phyloP scores from a whole-genome alignment of 73 alveolate genomes.

The Effrenium voratum region DNA sequence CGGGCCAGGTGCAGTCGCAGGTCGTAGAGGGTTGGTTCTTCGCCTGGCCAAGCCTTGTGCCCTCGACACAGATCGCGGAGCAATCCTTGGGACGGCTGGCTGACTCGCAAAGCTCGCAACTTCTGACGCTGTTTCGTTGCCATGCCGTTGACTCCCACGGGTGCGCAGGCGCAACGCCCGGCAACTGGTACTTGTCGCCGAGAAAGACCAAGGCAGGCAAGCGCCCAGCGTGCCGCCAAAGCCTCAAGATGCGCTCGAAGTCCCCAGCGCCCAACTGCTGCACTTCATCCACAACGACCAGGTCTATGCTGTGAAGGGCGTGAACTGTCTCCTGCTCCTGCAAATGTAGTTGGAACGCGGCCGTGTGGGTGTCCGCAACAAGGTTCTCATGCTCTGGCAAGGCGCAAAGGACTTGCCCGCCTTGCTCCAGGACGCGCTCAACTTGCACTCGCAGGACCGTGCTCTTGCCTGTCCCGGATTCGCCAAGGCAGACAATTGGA shows the following conservation, averaged over 20 bases:
- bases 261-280: neutral
- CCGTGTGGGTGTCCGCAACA: neutral
- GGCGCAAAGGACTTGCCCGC: neutral
- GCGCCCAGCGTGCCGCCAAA: neutral
- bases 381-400: neutral
- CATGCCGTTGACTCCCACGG: neutral
- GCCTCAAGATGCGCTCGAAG: neutral
- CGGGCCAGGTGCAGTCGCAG: neutral
- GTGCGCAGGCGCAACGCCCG: neutral
- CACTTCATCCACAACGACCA: neutral
- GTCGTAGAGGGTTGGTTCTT: neutral
- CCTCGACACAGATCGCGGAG: neutral
- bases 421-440: neutral
- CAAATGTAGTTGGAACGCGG: neutral
- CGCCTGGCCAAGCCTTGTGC: neutral
- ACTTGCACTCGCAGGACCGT: neutral
- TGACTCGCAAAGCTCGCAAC: neutral
- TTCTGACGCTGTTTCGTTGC: neutral
- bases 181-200: conserved; percentile 14
- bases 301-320: too few species aligned
- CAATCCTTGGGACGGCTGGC: neutral
- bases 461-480: conserved; percentile 1
- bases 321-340: neutral
- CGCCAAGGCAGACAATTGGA: neutral
- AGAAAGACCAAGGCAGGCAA: neutral